These are phyloP conservation scores for Cymodocea nodosa DNA, from an alignment of 116 monocot species.

Conservation along the genomic window DNA sequence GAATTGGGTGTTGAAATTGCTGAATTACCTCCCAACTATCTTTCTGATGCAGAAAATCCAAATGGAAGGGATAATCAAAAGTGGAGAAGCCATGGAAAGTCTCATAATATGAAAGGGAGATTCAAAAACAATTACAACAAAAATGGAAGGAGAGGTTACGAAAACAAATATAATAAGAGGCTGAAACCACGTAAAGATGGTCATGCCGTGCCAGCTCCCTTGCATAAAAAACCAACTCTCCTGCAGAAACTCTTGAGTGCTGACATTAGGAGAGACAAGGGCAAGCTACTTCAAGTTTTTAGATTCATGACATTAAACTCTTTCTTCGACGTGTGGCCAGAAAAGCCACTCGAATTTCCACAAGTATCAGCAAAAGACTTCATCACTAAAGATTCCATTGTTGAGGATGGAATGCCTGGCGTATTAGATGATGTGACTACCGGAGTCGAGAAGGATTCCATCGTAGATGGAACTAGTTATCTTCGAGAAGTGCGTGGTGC, in stretches of 20 bases:
- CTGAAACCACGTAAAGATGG: constrained; percentile 17
- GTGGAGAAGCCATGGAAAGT: background rate
- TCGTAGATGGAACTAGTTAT: background rate
- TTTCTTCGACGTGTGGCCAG: constrained; percentile 56
- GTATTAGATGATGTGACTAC: background rate
- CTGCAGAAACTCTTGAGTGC: constrained; percentile 67
- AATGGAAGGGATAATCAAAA: background rate
- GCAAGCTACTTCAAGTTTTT: constrained; percentile 64
- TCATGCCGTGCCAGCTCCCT: background rate
- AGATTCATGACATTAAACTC: constrained; percentile 73
- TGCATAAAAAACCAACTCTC: constrained; percentile 49
- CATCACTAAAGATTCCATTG: background rate
- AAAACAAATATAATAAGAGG: constrained; percentile 27
- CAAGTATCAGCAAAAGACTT: constrained; percentile 17
- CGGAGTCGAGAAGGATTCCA: background rate
- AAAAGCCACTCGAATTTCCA: constrained; percentile 47
- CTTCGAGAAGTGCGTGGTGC: background rate
- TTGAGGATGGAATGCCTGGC: background rate
- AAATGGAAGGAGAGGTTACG: constrained; percentile 21
- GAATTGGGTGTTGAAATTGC: constrained; percentile 85
- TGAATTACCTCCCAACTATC: constrained; percentile 60
- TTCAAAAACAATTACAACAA: constrained; percentile 27
- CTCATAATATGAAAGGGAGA: constrained; percentile 1
- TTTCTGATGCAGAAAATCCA: constrained; percentile 33
- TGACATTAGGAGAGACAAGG: constrained; percentile 70